phyloP scores from a whole-genome alignment of 192 early-diverging fungal genomes.

The Geranomyces variabilis region DNA sequence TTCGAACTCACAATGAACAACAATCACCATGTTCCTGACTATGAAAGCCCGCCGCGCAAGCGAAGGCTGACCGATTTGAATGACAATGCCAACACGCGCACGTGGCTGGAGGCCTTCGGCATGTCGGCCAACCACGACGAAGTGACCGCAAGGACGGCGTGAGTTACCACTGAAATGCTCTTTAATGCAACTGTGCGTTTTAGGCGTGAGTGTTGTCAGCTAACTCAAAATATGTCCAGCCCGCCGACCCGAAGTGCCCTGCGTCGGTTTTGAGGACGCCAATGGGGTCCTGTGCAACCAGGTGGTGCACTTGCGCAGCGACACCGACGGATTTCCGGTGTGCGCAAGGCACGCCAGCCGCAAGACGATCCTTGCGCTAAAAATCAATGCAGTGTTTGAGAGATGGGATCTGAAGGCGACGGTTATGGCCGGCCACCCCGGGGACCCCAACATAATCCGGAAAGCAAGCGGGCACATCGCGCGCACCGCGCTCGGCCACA shows the following conservation, averaged over 20 bases:
- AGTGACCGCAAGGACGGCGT: slow-evolving; percentile 1
- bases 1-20: no score
- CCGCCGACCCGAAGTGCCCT: neutral
- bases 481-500: neutral
- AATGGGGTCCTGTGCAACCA: neutral
- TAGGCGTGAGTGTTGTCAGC: neutral
- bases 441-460: neutral
- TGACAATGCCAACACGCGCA: neutral
- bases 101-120: neutral
- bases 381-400: neutral
- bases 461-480: slow-evolving; percentile 5
- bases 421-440: neutral
- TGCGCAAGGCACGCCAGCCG: neutral
- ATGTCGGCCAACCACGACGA: slow-evolving; percentile 7
- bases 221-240: slow-evolving; percentile 1
- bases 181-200: slow-evolving; percentile 1
- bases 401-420: neutral
- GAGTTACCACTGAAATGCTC: neutral
- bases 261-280: neutral
- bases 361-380: neutral
- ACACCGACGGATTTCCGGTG: slow-evolving; percentile 9
- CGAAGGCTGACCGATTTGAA: slow-evolving; percentile 1
- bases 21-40: neutral
- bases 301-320: neutral
- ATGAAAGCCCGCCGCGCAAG: slow-evolving; percentile 9